phyloP scores from a whole-genome alignment of 2,329 filamentous ascomycete species.

The Stachybotrys chartarum region DNA sequence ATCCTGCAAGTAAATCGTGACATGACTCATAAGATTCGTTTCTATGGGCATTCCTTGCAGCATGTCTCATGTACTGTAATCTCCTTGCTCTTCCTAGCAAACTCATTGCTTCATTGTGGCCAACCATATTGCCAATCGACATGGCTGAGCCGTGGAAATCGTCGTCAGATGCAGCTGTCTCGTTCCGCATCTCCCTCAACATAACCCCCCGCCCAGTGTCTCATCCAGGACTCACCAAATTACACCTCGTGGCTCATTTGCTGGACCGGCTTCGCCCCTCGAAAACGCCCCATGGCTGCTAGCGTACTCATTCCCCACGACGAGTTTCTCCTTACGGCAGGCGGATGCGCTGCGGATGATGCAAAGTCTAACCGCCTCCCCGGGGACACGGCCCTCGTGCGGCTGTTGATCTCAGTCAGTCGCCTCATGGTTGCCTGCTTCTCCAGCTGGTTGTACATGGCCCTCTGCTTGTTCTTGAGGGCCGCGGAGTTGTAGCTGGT shows the following conservation, averaged over 20 bases:
- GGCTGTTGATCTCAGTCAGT: constrained; percentile 10
- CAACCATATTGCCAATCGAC: too few species aligned
- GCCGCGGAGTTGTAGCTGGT: constrained; percentile 5
- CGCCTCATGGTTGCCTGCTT: constrained; percentile 5
- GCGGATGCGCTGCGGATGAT: neutral
- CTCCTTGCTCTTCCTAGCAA: too few species aligned
- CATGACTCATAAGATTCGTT: too few species aligned
- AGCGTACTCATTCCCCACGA: neutral
- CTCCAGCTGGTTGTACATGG: constrained; percentile 7
- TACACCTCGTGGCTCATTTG: neutral
- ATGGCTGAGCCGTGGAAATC: too few species aligned
- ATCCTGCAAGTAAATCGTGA: too few species aligned
- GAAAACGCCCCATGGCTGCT: neutral
- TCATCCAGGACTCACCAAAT: too few species aligned
- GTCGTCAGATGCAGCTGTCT: too few species aligned
- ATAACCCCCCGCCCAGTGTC: too few species aligned
- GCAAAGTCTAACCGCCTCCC: neutral
- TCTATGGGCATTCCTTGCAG: too few species aligned
- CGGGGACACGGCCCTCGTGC: neutral
- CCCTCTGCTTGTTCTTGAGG: constrained; percentile 6
- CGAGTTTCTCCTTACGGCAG: neutral
- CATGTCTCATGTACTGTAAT: too few species aligned
- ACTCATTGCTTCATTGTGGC: too few species aligned
- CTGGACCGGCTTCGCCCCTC: neutral
- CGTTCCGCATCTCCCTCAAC: too few species aligned